Base-by-base conservation (phyloP, 106 monocot species). In the Dioscorea alata region DNA sequence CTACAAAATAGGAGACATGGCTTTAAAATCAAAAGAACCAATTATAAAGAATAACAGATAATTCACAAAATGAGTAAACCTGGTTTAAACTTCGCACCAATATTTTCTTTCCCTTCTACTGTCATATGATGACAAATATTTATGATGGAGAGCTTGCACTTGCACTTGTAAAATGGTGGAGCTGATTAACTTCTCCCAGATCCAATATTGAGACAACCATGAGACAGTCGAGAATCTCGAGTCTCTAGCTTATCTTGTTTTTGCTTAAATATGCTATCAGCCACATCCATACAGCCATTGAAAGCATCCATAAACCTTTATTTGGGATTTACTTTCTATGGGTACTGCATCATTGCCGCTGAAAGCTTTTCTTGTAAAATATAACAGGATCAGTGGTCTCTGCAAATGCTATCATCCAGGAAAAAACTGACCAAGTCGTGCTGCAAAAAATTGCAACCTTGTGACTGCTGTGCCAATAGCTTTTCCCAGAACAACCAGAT, bases 121-220 rank as follows among this genome's bases (percentile, higher is more conserved):
- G 18, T 65, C 23, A 50, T 73, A 35, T 68, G 58, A 64, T 62
- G 42, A 0, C 42, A 70, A 13, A 71, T 63, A 75, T 77, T 74
- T 74, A 82, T 52, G 49, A 70, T 62, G 32, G 76, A 68, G 66
- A 74, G 83, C 72, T 75, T 92, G 32, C 31, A 54, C 79, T 81
- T 89, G 34, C 60, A 73, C 57, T 69, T 85, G 74, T 81, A 81
- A 75, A 99, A 87, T 59, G 97, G 92, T 35, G 97, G 97, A 58
- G 97, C 92, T 70, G 97, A 93, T 61, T 22, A 60, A 70, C 97
- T 87, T 85, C 97, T 89, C 60, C 60, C 79, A 59, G 75, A 67
- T 67, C 83, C 73, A 48, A 59, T 23, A 13, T 67, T 74, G 13
- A 23, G 57, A 62, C 50, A 42, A 42, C 42, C 12, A 54, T 53